phyloP scores from a whole-genome alignment of 176 grass and related monocot species.

The Oryza meyeriana region DNA sequence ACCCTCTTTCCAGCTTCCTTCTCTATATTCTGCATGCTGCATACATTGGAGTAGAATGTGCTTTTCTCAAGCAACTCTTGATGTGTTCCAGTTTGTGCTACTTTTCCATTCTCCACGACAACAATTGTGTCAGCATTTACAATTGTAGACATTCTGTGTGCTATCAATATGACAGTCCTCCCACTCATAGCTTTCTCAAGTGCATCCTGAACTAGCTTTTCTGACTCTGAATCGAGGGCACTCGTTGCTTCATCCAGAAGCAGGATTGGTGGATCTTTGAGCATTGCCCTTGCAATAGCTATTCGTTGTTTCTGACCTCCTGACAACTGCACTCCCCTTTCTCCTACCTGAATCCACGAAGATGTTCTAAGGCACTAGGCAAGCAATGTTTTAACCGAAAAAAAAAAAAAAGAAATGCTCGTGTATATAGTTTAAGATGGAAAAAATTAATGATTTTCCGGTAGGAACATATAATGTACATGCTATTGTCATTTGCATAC shows the following conservation, averaged over 20 bases:
- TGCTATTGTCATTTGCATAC: background rate
- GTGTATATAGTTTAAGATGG: background rate
- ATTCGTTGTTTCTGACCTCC: conserved; percentile 56
- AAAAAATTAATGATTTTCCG: conserved; percentile 18
- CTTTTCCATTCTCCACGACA: conserved; percentile 48
- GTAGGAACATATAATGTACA: background rate
- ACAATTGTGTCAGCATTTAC: conserved; percentile 48
- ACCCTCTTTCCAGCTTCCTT: conserved; percentile 22
- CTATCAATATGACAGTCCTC: conserved; percentile 50
- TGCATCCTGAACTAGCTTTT: conserved; percentile 52
- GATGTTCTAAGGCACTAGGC: background rate
- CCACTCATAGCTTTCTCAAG: conserved; percentile 37
- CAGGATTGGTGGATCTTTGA: conserved; percentile 53
- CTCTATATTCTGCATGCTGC: conserved; percentile 42
- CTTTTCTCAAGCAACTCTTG: conserved; percentile 35
- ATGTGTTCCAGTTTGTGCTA: conserved; percentile 47
- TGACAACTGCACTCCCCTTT: conserved; percentile 48
- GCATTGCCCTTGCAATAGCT: conserved; percentile 53
- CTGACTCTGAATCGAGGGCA: conserved; percentile 55
- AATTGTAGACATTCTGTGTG: conserved; percentile 55
- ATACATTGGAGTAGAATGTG: conserved; percentile 43
- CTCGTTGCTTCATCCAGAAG: conserved; percentile 62
- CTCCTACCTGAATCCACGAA: conserved; percentile 37
- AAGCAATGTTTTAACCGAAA: background rate
- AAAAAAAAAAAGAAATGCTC: background rate